phyloP scores from a whole-genome alignment of 1,284 basidiomycete species.

The Cutaneotrichosporon spelunceum region DNA sequence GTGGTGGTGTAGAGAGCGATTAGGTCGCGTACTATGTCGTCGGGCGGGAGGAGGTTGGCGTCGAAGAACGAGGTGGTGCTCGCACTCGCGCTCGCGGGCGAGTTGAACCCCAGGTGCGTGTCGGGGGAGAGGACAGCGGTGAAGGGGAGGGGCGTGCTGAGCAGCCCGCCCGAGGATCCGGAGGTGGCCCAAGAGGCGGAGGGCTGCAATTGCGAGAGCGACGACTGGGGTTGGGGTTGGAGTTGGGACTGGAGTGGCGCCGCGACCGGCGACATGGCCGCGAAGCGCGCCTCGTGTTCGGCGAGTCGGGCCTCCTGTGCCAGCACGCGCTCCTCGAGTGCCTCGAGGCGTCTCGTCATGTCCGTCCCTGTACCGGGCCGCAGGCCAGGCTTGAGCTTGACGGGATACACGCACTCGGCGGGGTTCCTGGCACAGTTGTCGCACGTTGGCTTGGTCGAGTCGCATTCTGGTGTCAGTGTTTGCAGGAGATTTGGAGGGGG shows the following conservation, averaged over 20 bases:
- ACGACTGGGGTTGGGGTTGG: not conserved
- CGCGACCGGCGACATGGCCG: not conserved
- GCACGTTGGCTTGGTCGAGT: constrained; percentile 49
- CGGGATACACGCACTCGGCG: constrained; percentile 43
- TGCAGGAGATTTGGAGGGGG: too few relatives aligned
- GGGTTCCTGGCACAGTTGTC: constrained; percentile 49
- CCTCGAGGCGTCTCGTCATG: constrained; percentile 45
- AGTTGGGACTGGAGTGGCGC: not conserved
- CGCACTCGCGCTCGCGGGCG: constrained; percentile 26
- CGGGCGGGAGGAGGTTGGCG: constrained; percentile 43
- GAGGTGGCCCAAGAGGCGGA: not conserved
- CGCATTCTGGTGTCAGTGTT: constrained; percentile 34
- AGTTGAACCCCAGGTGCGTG: constrained; percentile 23
- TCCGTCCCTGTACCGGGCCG: constrained; percentile 48
- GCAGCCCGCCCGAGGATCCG: too few relatives aligned
- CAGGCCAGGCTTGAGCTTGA: constrained; percentile 50
- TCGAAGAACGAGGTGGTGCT: constrained; percentile 40
- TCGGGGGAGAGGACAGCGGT: not conserved
- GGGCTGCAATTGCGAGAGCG: constrained; percentile 19
- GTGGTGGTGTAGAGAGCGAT: constrained; percentile 44
- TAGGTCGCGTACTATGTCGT: constrained; percentile 49
- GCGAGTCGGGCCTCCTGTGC: constrained; percentile 28
- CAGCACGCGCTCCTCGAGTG: constrained; percentile 40
- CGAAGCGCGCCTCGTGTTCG: constrained; percentile 38
- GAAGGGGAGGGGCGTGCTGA: too few relatives aligned